Percentiles rank a stretch among this genome's conserved stretches.
These are phyloP conservation scores for Trichoderma endophyticum DNA, from an alignment of 2,329 filamentous ascomycete genomes.

Conservation along the genomic window DNA sequence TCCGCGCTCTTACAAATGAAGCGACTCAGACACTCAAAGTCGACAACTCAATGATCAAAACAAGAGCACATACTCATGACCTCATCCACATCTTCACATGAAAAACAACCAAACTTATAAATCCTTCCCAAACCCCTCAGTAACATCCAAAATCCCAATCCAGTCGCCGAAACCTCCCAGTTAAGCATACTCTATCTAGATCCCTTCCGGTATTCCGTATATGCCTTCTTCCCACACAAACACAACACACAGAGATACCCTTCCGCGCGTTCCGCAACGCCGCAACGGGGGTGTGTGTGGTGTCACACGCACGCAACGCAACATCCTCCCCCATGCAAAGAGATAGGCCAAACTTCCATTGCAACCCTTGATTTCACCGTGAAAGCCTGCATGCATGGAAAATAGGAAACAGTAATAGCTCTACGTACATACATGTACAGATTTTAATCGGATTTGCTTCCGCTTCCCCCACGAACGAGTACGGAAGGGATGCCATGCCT, in stretches of 20 bases:
- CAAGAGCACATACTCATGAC: not conserved
- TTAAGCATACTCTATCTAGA: not conserved
- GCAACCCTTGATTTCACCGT: not conserved
- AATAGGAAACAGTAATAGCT: not conserved
- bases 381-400: not conserved
- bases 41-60: not conserved
- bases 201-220: not conserved
- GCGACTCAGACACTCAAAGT: not conserved
- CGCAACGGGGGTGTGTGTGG: not conserved
- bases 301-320: not conserved
- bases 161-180: not conserved
- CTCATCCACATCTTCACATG: not conserved
- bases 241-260: not conserved
- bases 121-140: not conserved
- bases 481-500: not conserved
- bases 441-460: not conserved
- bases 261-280: not conserved
- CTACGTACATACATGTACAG: not conserved
- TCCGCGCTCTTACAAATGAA: not conserved
- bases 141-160: not conserved
- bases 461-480: not conserved
- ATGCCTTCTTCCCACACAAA: not conserved
- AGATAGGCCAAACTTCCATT: not conserved
- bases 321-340: not conserved
- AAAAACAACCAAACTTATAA: not conserved